These are phyloP conservation scores for Agaricus subrufescens DNA, from an alignment of 768 basidiomycete species.

Conservation along the genomic window DNA sequence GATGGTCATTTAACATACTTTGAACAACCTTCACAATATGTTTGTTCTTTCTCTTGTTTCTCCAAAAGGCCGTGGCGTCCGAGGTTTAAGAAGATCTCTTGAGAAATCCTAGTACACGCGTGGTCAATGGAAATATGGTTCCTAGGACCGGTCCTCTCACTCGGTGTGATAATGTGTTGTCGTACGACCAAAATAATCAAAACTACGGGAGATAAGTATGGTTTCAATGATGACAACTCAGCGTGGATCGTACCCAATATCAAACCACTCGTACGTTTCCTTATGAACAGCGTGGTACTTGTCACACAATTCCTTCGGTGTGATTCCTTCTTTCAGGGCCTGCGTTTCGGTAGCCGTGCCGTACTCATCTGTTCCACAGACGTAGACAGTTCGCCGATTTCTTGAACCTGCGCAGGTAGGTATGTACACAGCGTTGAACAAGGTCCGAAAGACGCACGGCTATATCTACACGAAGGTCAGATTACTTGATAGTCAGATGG, in stretches of 20 bases:
- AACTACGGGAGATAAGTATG: conserved; percentile 39
- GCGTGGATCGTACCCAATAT: conserved; percentile 63
- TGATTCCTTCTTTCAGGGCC: conserved; percentile 82
- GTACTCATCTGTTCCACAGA: conserved; percentile 99
- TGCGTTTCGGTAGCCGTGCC: conserved; percentile 99
- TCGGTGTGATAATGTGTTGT: conserved; percentile 87
- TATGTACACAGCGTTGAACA: not conserved
- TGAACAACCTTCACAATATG: conserved; percentile 88
- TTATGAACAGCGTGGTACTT: conserved; percentile 87
- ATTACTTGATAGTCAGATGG: not conserved
- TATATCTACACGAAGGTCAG: conserved; percentile 42
- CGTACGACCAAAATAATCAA: conserved; percentile 95
- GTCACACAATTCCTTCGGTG: conserved; percentile 79
- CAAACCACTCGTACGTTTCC: conserved; percentile 97
- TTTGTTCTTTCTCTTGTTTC: conserved; percentile 86
- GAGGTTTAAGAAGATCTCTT: conserved; percentile 84
- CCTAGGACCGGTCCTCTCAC: conserved; percentile 34
- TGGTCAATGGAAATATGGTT: not conserved
- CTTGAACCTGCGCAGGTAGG: conserved; percentile 45
- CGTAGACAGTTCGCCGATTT: conserved; percentile 87
- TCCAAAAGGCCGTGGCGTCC: conserved; percentile 72
- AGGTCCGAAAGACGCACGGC: conserved; percentile 36
- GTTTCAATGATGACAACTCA: conserved; percentile 1
- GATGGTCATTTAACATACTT: conserved; percentile 43
- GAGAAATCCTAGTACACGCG: conserved; percentile 62